Base-by-base conservation (phyloP, 345 rosid genomes). In the Syzygium grande region DNA sequence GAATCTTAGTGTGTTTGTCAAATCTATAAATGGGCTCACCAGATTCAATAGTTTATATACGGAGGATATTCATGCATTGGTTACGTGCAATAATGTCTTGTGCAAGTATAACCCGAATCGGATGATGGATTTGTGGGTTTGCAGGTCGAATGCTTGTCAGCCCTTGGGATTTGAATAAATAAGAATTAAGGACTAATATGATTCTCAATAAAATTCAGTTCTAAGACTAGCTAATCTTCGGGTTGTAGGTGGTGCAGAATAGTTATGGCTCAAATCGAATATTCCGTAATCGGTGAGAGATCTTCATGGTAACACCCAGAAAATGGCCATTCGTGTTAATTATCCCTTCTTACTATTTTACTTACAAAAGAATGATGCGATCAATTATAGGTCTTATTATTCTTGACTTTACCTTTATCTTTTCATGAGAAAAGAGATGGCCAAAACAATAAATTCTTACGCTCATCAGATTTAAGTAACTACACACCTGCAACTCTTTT, bases 211-310 rank as follows among this genome's bases (percentile, higher is more conserved):
- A 73, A 38, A 22, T 38, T 73, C 1, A 19, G 8, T 14, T 19
- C 49, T 10, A 52, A 52, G 54, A 61, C 30, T n/a, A 17, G 49
- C 49, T 73, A 73, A 73, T 6, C 4, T 22, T 19, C 1, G 0
- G 6, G 78, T 65, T 0, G 0, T 13, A 16, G 11, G 79, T 68
- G 79, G 7, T 30, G 1, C 22, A 52, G 6, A 52, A 17, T 52
- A 52, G 6, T 52, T 52, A 15, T 52, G 17, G 7, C 80, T 68
- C 7, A 34, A 73, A 34, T 34, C 0, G 2, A 73, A 73, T 11
- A 73, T 73, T 73, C 0, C 1, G 3, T 34, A 4, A 0, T 4
- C 2, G 0, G 2, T 73, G 13, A 0, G 7, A 30, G 0, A 34
- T 68, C 23, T n/a, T 61, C n/a, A 61, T n/a, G 4, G 13, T 14